Base-by-base conservation (phyloP, 768 basidiomycete genomes). In the Boletus patriciae region DNA sequence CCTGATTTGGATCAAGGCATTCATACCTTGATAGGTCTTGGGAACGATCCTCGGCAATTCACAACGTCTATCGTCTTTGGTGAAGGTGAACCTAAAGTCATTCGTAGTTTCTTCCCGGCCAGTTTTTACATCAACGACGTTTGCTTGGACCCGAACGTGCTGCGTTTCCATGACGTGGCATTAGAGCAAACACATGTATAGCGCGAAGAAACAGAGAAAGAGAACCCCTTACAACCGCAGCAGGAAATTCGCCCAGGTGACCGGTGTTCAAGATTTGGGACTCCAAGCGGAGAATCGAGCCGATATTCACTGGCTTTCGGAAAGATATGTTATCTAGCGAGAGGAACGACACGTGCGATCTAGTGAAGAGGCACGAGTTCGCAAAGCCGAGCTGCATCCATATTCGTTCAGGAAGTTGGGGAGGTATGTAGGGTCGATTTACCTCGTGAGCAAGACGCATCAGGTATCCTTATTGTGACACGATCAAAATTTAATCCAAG, bases 291-390 rank as follows among this genome's bases (percentile, higher is more conserved):
- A 94, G 80, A 47, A 92, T 88, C 0, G 87, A 90, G 7, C 91
- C 92, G 44, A 93, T 92, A 2, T 90, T 88, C 0, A 94, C 91
- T 0, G 92, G 90, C 29, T 83, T 80, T 44, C 81, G 78, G 74
- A 94, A 93, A 2, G 84, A 83, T 66, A 93, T 92, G 33, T 84
- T 83, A 64, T 93, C 90, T 16, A 92, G 79, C 5, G 90, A 87
- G 29, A 90, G 77, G 73, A 93, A 93, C 4, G 81, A 80, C 47
- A 92, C 79, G 12, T 77, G 80, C 3, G 83, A 80, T 6, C 81
- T 79, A 4, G 86, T 86, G 71, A 91, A 89, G 52, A 91, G 71
- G 43, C 79, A 81, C 1, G 87, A 78, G 61, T 86, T 90, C 18
- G 86, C 80, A 66, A 87, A 88, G 1, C 88, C 89, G 40, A 92